Percentiles rank a stretch among this genome's conserved stretches.
Evolutionary conservation across 2,329 filamentous ascomycete species (phyloP).

Genomic region (Pyricularia sp.): DNA sequence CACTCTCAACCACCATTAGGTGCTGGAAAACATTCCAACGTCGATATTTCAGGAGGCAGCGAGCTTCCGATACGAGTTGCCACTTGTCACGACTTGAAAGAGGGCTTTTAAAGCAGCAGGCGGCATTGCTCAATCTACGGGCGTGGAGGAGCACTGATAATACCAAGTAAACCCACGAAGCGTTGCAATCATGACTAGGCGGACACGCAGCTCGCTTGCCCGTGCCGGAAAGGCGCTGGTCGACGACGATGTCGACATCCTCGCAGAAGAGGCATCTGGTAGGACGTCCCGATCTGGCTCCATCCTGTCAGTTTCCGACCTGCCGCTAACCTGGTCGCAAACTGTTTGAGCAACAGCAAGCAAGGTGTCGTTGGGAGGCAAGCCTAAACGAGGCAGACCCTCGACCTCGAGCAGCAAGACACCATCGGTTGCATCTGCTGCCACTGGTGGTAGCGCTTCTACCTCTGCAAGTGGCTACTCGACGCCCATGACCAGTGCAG

Average conservation of each 20-base stretch:
- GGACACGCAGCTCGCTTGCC: not conserved
- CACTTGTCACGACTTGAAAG: not conserved
- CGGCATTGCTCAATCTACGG: not conserved
- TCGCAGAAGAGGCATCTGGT: not conserved
- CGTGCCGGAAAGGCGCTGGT: not conserved
- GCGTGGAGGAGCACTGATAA: not conserved
- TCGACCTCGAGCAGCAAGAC: not conserved
- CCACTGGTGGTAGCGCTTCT: conserved; percentile 22
- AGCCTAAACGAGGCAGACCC: not conserved
- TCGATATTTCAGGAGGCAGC: not conserved
- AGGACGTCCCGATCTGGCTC: not conserved
- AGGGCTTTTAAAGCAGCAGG: not conserved
- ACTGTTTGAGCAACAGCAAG: not conserved
- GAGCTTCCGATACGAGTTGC: not conserved
- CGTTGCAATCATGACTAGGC: not conserved
- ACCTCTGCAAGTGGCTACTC: conserved; percentile 27
- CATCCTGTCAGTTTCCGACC: not conserved
- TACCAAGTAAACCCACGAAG: not conserved
- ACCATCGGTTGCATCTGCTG: conserved; percentile 21
- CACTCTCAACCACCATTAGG: not conserved
- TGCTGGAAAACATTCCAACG: not conserved
- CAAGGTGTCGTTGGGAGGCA: not conserved
- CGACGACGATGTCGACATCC: not conserved
- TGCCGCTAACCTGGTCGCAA: not conserved
- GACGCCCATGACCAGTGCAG: conserved; percentile 33